These are phyloP conservation scores for Vaccinium vitisidaea DNA, from an alignment of 148 eudicot species.

Conservation along the genomic window DNA sequence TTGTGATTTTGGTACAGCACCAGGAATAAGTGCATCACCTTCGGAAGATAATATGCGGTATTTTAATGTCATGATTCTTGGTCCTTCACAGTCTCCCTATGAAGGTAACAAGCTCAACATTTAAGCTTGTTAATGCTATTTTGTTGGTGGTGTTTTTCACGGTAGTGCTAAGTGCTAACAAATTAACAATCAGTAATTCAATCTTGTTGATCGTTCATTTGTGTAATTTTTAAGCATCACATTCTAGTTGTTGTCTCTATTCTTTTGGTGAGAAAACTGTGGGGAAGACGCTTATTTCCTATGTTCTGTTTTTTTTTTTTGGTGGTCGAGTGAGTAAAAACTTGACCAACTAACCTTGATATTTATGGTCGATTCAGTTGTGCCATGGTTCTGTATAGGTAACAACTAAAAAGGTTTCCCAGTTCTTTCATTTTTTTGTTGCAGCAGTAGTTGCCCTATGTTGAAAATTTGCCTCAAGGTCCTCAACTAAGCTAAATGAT, in stretches of 20 bases:
- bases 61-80: conserved; percentile 95
- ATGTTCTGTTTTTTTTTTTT: background rate
- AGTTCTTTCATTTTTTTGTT: background rate
- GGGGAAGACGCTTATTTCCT: background rate
- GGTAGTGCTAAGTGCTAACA: background rate
- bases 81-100: conserved; percentile 96
- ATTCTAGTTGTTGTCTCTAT: background rate
- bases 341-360: background rate
- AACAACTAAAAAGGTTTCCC: background rate
- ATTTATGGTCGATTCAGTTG: background rate
- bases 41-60: conserved; percentile 97
- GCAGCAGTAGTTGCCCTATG: background rate
- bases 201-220: background rate
- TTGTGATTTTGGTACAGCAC: conserved; percentile 50
- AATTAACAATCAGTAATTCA: background rate
- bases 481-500: background rate
- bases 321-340: no score
- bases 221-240: background rate
- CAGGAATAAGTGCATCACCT: conserved; percentile 97
- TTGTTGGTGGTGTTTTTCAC: background rate
- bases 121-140: background rate
- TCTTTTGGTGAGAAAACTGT: background rate
- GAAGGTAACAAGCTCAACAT: conserved; percentile 54
- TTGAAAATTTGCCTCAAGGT: background rate
- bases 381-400: background rate